Evolutionary conservation across 352 stramenopile species (phyloP), one percentile per base, ranked within the genome.

Genomic region (Phytophthora constricta): DNA sequence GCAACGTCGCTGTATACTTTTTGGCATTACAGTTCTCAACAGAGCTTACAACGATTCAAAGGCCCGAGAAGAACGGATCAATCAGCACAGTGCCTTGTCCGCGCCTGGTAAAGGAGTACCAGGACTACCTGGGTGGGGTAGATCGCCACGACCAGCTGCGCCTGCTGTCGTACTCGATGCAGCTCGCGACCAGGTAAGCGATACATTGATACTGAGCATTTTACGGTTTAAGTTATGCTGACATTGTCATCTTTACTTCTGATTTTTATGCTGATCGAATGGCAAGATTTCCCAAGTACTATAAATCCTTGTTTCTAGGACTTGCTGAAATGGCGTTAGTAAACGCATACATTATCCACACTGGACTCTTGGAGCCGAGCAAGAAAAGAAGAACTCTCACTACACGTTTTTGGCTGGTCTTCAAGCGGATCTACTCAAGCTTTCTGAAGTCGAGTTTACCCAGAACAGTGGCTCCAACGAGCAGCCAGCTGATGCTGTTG

Each of bases 101-200:
- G 25, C 27, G 46, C 8, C 49, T 56, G 4, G 49, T 37, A 3
- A n/a, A 31, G 16, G n/a, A n/a, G n/a, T n/a, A n/a, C n/a, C n/a
- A n/a, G n/a, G n/a, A n/a, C n/a, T n/a, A n/a, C n/a, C 51, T 57
- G 57, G 43, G 23, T 27, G 57, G 33, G 20, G 52, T 49, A 7
- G 52, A 59, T 26, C 19, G 33, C 25, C 55, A 71, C n/a, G 63
- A 65, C 41, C 63, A 71, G 28, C 22, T 62, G 5, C 55, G 58
- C 2, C 42, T 65, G 5, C 46, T 65, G 10, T 22, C 42, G 3
- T 68, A 68, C 51, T 65, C 59, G 17, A 64, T 69, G 9, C 65
- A 74, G 49, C 41, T 47, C 2, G 49, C 25, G 4, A 34, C 37
- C 1, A 27, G 31, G 37, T 45, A 45, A 45, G 37, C 16, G 37